Evolutionary conservation across 2,329 filamentous ascomycete genomes (phyloP), one percentile per base, ranked within the genome.

Genomic region (Xylariaceae sp.): DNA sequence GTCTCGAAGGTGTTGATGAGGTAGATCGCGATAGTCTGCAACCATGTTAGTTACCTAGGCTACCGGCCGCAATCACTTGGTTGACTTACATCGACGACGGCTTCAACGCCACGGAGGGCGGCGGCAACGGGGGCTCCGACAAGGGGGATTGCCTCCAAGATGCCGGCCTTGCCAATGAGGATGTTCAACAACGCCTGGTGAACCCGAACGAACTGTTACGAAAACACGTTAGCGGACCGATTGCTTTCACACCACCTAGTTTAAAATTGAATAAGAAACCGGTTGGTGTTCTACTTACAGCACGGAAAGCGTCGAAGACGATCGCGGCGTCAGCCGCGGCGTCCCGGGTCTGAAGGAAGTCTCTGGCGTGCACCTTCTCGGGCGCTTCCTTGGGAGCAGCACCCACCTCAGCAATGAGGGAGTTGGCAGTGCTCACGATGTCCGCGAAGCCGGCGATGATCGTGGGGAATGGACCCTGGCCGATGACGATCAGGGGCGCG

Each of bases 161-260:
- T 23, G 10, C 62, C 60, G 11, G 57, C 55, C 47, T 64, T 64
- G 35, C 57, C 62, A 15, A 64, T 62, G 45, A 64, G 10, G 57
- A 62, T 64, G 60, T 62, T 64, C 45, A 64, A 57, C 4, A 64
- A 39, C 2, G 44, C 53, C 53, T 64, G 62, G 47, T 64, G 62
- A 4, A 62, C 62, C 2, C 57, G 55, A 42, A 64, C 62, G 42
- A 64, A 64, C 62, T 64, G 13, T 30, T 45, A 15, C 37, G 9
- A 30, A 48, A 0, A 1, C 13, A 15, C 17, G 51, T 54, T 57
- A 55, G 35, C 13, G 4, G 11, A 23, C 9, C 9, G 13, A n/a
- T 30, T 30, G 5, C 23, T 30, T 30, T 30, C 10, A n/a, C 2
- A 8, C 17, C 17, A 18, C 17, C 17, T 18, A 18, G 17, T 18